Conservation (phyloP, 805 yeast species). For the Wickerhamomyces chambardii region DNA sequence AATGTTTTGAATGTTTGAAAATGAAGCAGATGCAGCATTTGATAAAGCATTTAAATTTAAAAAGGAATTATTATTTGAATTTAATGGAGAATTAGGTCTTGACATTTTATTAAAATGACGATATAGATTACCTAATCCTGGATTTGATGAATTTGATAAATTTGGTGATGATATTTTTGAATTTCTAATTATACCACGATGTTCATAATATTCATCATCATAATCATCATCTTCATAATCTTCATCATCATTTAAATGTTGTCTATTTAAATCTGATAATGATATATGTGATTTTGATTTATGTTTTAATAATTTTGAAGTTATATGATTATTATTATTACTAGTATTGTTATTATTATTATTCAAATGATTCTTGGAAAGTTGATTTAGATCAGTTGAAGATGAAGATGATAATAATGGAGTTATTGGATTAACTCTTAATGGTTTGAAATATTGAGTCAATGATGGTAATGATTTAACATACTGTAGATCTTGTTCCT, state of each 20-base stretch:
- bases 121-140: no score
- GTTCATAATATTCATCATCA: slow-evolving; percentile 28
- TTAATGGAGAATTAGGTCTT: slow-evolving; percentile 25
- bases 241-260: slow-evolving; percentile 7
- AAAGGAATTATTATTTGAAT: slow-evolving; percentile 4
- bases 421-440: slow-evolving; percentile 20
- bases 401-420: slow-evolving; percentile 11
- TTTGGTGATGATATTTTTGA: no score
- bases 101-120: slow-evolving; percentile 22
- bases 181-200: slow-evolving; percentile 17
- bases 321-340: slow-evolving; percentile 3
- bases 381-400: slow-evolving; percentile 7
- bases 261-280: slow-evolving; percentile 15
- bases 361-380: slow-evolving; percentile 14
- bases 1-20: no score
- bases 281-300: slow-evolving; percentile 18
- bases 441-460: slow-evolving; percentile 14
- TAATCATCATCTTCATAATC: slow-evolving; percentile 24
- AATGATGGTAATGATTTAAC: slow-evolving; percentile 19
- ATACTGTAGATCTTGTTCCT: slow-evolving; percentile 7
- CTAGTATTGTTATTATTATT: slow-evolving; percentile 7
- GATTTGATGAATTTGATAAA: no score
- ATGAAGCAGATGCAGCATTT: neutral
- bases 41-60: neutral
- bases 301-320: slow-evolving; percentile 5